Conservation (phyloP, 1,284 basidiomycete species). For the Heterobasidion irregulare region DNA sequence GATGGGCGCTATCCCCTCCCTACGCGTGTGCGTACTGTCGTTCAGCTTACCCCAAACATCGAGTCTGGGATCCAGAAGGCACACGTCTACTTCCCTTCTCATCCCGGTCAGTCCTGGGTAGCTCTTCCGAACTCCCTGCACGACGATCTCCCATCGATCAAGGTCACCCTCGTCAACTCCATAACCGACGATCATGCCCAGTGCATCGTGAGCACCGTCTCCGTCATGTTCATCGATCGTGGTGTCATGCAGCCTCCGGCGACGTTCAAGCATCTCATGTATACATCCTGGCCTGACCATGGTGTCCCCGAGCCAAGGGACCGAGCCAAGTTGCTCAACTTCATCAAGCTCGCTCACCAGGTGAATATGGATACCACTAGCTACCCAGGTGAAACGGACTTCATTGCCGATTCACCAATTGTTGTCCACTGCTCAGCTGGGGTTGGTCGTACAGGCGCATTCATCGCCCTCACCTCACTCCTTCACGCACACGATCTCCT, state of each 20-base stretch:
- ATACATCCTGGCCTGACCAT: slow-evolving; percentile 77
- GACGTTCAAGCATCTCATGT: slow-evolving; percentile 65
- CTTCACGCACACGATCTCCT: slow-evolving; percentile 52
- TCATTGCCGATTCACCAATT: slow-evolving; percentile 58
- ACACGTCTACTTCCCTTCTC: slow-evolving; percentile 62
- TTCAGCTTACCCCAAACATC: slow-evolving; percentile 67
- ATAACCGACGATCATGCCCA: slow-evolving; percentile 41
- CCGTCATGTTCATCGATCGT: slow-evolving; percentile 19
- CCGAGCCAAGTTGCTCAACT: slow-evolving; percentile 47
- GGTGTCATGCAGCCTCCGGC: slow-evolving; percentile 23
- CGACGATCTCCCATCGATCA: slow-evolving; percentile 33
- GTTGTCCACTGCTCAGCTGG: slow-evolving; percentile 86
- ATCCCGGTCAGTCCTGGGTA: slow-evolving; percentile 44
- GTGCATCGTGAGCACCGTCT: slow-evolving; percentile 51
- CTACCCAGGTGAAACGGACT: slow-evolving; percentile 16
- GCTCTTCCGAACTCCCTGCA: slow-evolving; percentile 33
- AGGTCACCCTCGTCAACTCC: slow-evolving; percentile 43
- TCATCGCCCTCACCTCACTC: slow-evolving; percentile 71
- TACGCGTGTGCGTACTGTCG: slow-evolving; percentile 54
- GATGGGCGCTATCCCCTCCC: background rate
- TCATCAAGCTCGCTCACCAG: slow-evolving; percentile 51
- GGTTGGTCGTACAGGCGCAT: slow-evolving; percentile 85
- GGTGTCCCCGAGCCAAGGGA: slow-evolving; percentile 60
- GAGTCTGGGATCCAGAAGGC: slow-evolving; percentile 67
- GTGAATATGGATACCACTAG: slow-evolving; percentile 42